Base-by-base conservation (phyloP, 768 basidiomycete genomes). In the Termitomyces sp. region DNA sequence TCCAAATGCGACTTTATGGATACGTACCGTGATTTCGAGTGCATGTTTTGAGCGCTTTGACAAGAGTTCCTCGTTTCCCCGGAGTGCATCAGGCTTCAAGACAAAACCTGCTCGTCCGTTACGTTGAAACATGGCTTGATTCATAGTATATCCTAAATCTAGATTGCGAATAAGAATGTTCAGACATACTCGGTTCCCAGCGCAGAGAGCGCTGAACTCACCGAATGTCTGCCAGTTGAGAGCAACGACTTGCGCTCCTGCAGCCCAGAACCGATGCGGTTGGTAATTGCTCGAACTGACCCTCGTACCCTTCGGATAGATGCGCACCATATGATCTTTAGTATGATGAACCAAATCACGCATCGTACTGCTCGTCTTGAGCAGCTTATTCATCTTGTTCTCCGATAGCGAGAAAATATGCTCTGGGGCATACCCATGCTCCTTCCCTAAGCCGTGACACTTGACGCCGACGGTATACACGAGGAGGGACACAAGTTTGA, bases 221-320 rank as follows among this genome's bases (percentile, higher is more conserved):
- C 94, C 95, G 62, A 87, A 87, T 0, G 95, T 98, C 72, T 99
- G 96, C 94, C 95, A 98, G 70, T 99, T 99, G 54, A 99, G 80
- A 8, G 96, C 94, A 4, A 89, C 41, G 7, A 53, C 21, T 34
- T 53, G 41, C 19, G 52, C 52, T 9, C 52, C 52, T 5, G 52
- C 52, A 53, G 52, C 84, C 96, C 96, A 99, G 68, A 85, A 95
- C 17, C 85, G 80, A 70, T 94, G 87, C 7, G 95, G 95, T 59
- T 89, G 81, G 64, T 88, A 98, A 66, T 98, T 98, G 23, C 85
- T 85, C 61, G 90, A 94, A 57, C 77, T 86, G 34, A 98, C 77
- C 38, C 95, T 74, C 29, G 78, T 84, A 0, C 92, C 94, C 64
- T 87, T 89, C 0, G 95, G 95, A 66, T 98, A 98, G 8, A 89